A percentile compares a stretch with the other conserved stretches of the same genome.
phyloP scores from a whole-genome alignment of 2,329 filamentous ascomycete species.

The Orbilia oligospora region DNA sequence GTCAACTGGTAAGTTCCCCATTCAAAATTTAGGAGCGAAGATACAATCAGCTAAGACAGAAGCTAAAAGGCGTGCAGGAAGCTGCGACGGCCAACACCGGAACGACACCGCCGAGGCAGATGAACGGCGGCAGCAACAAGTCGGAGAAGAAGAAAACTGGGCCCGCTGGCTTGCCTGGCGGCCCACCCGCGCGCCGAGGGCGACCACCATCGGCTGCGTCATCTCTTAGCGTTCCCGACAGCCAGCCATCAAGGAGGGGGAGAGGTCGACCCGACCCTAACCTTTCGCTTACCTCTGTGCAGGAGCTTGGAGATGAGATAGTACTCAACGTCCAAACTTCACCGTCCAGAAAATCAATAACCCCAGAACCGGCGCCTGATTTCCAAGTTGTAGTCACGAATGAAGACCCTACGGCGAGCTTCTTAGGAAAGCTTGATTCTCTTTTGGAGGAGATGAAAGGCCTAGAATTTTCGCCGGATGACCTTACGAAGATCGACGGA shows the following conservation, averaged over 20 bases:
- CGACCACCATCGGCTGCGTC: constrained; percentile 39
- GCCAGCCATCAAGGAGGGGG: constrained; percentile 31
- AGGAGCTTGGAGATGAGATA: constrained; percentile 33
- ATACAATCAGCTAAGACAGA: constrained; percentile 46
- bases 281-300: constrained; percentile 29
- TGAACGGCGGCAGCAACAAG: constrained; percentile 26
- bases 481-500: constrained; percentile 38
- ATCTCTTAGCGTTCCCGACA: constrained; percentile 56
- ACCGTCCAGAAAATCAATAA: constrained; percentile 16
- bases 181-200: constrained; percentile 30
- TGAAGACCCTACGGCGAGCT: constrained; percentile 11
- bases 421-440: constrained; percentile 42
- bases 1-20: constrained; percentile 36
- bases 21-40: background rate
- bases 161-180: constrained; percentile 44
- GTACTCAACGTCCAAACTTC: background rate
- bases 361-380: background rate
- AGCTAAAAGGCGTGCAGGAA: constrained; percentile 57
- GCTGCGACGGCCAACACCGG: constrained; percentile 13
- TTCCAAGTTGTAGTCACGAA: constrained; percentile 38
- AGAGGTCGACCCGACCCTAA: constrained; percentile 19
- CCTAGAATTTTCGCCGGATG: constrained; percentile 35
- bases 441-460: constrained; percentile 47
- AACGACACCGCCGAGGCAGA: constrained; percentile 28
- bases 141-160: constrained; percentile 39